phyloP scores from a whole-genome alignment of 768 basidiomycete species.

The Boletus insuetus region DNA sequence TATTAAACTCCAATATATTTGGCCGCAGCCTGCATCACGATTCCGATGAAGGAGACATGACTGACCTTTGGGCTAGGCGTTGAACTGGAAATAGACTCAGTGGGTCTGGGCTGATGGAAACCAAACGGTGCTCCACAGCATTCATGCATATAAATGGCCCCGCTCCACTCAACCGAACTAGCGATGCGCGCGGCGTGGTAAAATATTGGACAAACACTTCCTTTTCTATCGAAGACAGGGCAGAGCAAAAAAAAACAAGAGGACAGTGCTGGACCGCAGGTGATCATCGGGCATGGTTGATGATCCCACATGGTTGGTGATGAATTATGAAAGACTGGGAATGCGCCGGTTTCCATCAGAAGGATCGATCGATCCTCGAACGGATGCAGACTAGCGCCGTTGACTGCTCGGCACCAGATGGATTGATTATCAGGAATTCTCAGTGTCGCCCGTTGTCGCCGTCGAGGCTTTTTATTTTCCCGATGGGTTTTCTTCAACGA shows the following conservation, averaged over 20 bases:
- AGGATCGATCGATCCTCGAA: constrained; percentile 28
- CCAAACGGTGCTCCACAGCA: neutral
- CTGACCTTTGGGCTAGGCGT: too few relatives aligned
- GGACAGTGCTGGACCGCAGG: neutral
- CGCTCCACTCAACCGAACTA: neutral
- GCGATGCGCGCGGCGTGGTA: neutral
- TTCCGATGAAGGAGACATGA: constrained; percentile 3
- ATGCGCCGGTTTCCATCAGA: constrained; percentile 31
- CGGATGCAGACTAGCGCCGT: constrained; percentile 12
- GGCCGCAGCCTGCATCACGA: neutral
- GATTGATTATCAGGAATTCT: constrained; percentile 8
- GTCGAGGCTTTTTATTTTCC: constrained; percentile 5
- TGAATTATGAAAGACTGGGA: constrained; percentile 3
- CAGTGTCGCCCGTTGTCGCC: neutral
- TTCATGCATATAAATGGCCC: neutral
- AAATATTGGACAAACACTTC: neutral
- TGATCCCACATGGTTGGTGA: constrained; percentile 7
- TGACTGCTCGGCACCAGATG: constrained; percentile 5
- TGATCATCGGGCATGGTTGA: neutral
- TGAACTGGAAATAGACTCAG: too few relatives aligned
- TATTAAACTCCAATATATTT: neutral
- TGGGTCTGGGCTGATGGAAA: neutral
- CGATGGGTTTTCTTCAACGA: neutral
- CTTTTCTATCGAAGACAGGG: too few relatives aligned
- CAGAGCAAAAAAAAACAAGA: neutral